Evolutionary conservation across 352 stramenopile genomes (phyloP), one percentile per base, ranked within the genome.

Genomic region (Blastocystis sp.): DNA sequence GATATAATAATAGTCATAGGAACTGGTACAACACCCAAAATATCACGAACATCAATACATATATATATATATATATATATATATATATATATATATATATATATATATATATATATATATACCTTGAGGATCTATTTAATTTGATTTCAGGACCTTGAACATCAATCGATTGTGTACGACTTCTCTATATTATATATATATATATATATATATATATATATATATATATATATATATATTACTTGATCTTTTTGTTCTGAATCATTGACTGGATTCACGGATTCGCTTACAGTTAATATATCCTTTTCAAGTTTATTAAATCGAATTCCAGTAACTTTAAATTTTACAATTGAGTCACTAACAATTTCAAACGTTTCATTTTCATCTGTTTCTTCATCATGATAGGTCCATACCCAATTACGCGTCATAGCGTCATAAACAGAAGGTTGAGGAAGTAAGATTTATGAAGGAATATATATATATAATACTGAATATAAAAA

Each of bases 1-100:
- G 52, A 62, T 62, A 62, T 62, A 25, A 62, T 62, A 5, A 62
- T 28, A 21, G 35, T 28, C 52, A 62, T 62, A 1, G 52, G 52
- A 62, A 54, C 54, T 3, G 52, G 52, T 23, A 42, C 39, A 37
- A 62, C 18, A 18, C 48, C 23, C 9, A 41, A 37, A 2, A 54
- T 42, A 21, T 62, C 52, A n/a, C 37, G 37, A 18, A 62, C 41
- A 19, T 62, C 52, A 7, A 62, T n/a, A 48, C 52, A n/a, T n/a
- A n/a, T n/a, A n/a, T n/a, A n/a, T n/a, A n/a, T n/a, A n/a, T n/a
- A n/a, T n/a, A n/a, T n/a, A n/a, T n/a, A n/a, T n/a, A n/a, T n/a
- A n/a, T n/a, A n/a, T n/a, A n/a, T n/a, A n/a, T n/a, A n/a, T n/a
- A n/a, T n/a, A n/a, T n/a, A n/a, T n/a, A n/a, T n/a, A n/a, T n/a